Evolutionary conservation across 345 rosid species (phyloP).

Genomic region (Noccaea bulbosa): DNA sequence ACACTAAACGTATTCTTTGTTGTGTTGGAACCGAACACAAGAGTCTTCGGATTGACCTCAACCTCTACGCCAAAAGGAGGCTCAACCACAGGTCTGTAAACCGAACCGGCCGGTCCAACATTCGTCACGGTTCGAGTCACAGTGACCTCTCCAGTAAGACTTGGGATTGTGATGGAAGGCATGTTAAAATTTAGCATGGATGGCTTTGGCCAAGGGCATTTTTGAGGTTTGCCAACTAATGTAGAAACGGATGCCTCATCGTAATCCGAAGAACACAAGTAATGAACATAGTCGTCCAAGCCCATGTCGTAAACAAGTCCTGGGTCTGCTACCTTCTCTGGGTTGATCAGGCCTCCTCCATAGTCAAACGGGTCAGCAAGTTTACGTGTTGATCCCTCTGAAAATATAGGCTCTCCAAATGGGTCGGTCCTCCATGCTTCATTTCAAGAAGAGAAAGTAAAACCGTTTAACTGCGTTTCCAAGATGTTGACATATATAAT

Average conservation of each 20-base stretch:
- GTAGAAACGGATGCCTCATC: slow-evolving; percentile 48
- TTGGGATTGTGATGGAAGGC: slow-evolving; percentile 62
- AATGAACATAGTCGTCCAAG: slow-evolving; percentile 52
- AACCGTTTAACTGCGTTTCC: neutral
- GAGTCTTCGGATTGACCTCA: slow-evolving; percentile 39
- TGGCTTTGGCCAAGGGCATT: slow-evolving; percentile 40
- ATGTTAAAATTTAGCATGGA: slow-evolving; percentile 48
- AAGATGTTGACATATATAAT: no score
- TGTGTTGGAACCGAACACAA: slow-evolving; percentile 37
- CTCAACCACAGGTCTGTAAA: slow-evolving; percentile 32
- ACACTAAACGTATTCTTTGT: slow-evolving; percentile 41
- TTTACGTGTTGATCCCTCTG: slow-evolving; percentile 56
- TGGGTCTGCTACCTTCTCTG: slow-evolving; percentile 56
- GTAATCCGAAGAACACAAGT: slow-evolving; percentile 63
- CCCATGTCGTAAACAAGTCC: slow-evolving; percentile 71
- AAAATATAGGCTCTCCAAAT: slow-evolving; percentile 54
- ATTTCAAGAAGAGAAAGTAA: neutral
- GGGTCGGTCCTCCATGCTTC: slow-evolving; percentile 52
- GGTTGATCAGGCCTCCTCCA: slow-evolving; percentile 69
- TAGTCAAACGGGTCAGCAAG: slow-evolving; percentile 67
- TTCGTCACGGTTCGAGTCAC: slow-evolving; percentile 38
- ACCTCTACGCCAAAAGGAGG: slow-evolving; percentile 46
- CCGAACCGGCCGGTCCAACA: slow-evolving; percentile 39
- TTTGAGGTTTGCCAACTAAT: slow-evolving; percentile 32
- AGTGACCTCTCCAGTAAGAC: slow-evolving; percentile 40